Percentiles rank a stretch among this genome's conserved stretches.
Evolutionary conservation across 2,329 filamentous ascomycete genomes (phyloP).

Genomic region (Colletotrichum sp.): DNA sequence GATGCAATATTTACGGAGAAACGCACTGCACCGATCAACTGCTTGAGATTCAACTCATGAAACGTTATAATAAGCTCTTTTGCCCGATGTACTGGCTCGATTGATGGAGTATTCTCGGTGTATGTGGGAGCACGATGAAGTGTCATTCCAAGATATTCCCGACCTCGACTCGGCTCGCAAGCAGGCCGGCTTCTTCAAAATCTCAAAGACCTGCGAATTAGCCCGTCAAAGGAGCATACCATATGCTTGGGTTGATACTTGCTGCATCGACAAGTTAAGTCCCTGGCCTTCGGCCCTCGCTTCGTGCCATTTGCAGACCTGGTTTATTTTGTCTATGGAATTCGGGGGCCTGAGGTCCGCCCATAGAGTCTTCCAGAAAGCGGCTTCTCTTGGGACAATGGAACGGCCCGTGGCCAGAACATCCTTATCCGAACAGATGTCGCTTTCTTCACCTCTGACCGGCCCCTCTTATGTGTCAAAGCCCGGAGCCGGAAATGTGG

Average conservation of each 20-base stretch:
- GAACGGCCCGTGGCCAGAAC: neutral
- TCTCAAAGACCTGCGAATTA: neutral
- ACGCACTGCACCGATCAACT: neutral
- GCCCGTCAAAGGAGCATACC: neutral
- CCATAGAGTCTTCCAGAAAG: neutral
- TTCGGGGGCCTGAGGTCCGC: neutral
- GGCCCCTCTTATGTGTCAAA: neutral
- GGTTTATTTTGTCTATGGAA: neutral
- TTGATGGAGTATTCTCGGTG: neutral
- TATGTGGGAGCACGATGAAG: conserved; percentile 26
- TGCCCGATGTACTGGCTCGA: neutral
- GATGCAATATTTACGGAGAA: neutral
- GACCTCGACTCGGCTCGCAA: neutral
- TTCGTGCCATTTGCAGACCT: neutral
- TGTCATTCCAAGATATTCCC: conserved; percentile 22
- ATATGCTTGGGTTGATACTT: conserved; percentile 27
- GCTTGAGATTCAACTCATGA: neutral
- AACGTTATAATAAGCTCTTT: neutral
- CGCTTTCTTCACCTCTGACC: neutral
- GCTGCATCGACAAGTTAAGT: conserved; percentile 28
- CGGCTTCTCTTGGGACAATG: neutral
- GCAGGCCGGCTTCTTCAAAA: conserved; percentile 13
- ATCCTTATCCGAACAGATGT: neutral
- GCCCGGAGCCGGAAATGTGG: neutral
- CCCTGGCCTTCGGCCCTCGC: neutral